Base-by-base conservation (phyloP, 495 filamentous ascomycete species). In the Talaromyces adpressus region DNA sequence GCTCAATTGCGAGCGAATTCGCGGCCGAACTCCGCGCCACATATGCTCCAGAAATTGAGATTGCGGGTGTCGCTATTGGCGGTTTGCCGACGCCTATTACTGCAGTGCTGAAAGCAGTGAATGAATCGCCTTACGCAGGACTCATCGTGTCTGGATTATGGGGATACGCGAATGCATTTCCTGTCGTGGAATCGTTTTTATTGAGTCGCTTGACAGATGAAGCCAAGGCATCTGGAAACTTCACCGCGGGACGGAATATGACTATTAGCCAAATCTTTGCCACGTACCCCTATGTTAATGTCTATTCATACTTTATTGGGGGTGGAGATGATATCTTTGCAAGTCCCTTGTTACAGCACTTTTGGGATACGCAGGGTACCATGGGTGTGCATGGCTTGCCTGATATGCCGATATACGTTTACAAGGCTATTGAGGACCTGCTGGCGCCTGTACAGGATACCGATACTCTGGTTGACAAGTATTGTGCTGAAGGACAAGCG, bases 381-480 rank as follows among this genome's bases (percentile, higher is more conserved):
- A 74, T 79, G 71, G 80, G 80, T 4, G 70, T 67, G 34, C 75
- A 79, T 58, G 79, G 78, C 0, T 62, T 71, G 0, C 81, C 80
- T 11, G 32, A 68, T 23, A 79, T 80, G 70, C 79, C 79, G 2
- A 49, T 79, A n/a, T 82, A 74, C 61, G 57, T 77, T 1, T 82
- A 81, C 68, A 78, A 82, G 63, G 79, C 78, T 1, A 71, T 80
- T 34, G 30, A 66, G 1, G 81, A 83, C 63, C 68, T 79, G 65
- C 62, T 79, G 22, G 72, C 65, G 18, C 53, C 66, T 3, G 66
- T 80, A 7, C 57, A 61, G 6, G 70, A 76, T 22, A 77, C 72
- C 4, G 76, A 81, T 68, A 70, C 57, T 9, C 63, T 81, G 29
- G 71, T 80, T 8, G 62, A 67, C 0, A 64, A 64, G 30, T 79